Evolutionary conservation across 768 basidiomycete species (phyloP).

Genomic region (Suillus occidentalis): DNA sequence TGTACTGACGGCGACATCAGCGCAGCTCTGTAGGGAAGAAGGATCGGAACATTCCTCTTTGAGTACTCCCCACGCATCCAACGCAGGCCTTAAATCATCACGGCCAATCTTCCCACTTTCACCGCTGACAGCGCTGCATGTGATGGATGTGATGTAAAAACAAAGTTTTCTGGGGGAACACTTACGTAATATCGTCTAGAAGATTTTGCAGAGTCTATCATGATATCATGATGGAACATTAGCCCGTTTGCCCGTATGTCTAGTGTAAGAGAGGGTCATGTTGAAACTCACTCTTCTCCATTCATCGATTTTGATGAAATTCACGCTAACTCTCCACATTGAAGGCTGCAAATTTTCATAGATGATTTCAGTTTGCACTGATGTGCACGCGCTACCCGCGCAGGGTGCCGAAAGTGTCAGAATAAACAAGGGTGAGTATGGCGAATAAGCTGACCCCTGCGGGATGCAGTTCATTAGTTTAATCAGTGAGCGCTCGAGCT

Average conservation of each 20-base stretch:
- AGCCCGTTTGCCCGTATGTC: neutral
- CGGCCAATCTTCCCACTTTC: neutral
- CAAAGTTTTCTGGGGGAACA: neutral
- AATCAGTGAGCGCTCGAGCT: neutral
- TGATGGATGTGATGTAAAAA: neutral
- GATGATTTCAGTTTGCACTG: neutral
- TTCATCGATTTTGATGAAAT: neutral
- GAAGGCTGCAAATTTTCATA: neutral
- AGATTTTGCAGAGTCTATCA: neutral
- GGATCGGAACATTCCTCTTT: neutral
- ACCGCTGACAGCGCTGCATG: neutral
- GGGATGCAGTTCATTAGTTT: neutral
- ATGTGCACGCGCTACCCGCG: neutral
- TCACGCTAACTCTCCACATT: neutral
- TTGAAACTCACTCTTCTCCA: neutral
- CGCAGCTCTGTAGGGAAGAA: neutral
- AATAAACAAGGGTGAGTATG: neutral
- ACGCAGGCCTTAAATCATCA: neutral
- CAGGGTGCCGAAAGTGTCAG: neutral
- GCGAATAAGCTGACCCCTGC: neutral
- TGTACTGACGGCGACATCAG: neutral
- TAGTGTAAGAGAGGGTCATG: neutral
- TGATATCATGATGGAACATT: too few relatives aligned
- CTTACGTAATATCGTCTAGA: neutral
- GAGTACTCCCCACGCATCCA: neutral